phyloP scores from a whole-genome alignment of 208 protist genomes.

The Lotmaria passim region DNA sequence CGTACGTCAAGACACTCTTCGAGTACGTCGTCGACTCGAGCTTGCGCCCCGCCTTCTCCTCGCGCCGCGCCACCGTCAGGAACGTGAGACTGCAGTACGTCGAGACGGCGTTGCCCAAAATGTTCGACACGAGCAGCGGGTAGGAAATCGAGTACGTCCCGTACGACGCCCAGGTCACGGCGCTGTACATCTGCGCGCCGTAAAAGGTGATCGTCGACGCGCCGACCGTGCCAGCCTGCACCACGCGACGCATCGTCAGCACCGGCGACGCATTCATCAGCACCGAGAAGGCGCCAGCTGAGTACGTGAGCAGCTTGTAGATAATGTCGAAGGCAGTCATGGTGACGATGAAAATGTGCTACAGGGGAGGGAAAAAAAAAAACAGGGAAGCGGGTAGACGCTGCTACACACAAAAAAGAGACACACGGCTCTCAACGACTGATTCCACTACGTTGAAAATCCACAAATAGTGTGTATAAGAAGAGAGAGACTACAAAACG shows the following conservation, averaged over 20 bases:
- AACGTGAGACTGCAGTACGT: conserved; percentile 67
- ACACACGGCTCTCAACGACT: no score
- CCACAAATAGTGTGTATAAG: no score
- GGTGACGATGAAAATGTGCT: neutral
- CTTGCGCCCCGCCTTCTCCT: conserved; percentile 48
- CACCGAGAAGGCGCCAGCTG: conserved; percentile 49
- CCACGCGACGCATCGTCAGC: conserved; percentile 50
- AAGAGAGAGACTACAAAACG: no score
- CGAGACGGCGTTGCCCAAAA: conserved; percentile 55
- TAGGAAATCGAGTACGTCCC: conserved; percentile 43
- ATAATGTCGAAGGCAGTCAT: conserved; percentile 41
- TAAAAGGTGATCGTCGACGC: conserved; percentile 64
- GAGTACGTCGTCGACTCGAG: conserved; percentile 61
- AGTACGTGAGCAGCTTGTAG: conserved; percentile 53
- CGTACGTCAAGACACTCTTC: conserved; percentile 43
- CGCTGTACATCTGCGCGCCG: conserved; percentile 61
- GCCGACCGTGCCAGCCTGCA: conserved; percentile 54
- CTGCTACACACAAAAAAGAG: no score
- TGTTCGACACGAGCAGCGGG: conserved; percentile 56
- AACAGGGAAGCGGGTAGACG: conserved; percentile 5
- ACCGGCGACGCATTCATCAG: conserved; percentile 57
- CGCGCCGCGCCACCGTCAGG: conserved; percentile 54
- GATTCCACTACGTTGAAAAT: no score
- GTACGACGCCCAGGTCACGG: conserved; percentile 62
- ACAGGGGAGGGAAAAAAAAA: neutral